A percentile compares a stretch with the other conserved stretches of the same genome.
phyloP scores from a whole-genome alignment of 148 eudicot species.

The Hydrangea macrophylla region DNA sequence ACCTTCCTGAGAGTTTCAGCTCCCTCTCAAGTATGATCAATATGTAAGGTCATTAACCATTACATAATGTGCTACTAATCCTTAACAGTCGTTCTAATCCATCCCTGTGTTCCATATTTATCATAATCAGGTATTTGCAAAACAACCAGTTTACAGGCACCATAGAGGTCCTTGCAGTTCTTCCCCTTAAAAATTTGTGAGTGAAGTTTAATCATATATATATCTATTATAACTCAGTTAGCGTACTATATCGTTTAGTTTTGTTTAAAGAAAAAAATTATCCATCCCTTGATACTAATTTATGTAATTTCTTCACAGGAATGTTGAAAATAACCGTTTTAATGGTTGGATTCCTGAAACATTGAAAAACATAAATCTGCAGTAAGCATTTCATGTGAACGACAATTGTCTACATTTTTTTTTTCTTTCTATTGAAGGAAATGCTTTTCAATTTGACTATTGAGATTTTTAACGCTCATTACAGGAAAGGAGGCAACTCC shows the following conservation, averaged over 20 bases:
- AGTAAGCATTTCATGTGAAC: conserved; percentile 62
- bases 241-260: neutral
- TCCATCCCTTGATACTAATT: neutral
- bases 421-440: neutral
- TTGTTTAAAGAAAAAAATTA: neutral
- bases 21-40: conserved; percentile 57
- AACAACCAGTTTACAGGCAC: conserved; percentile 96
- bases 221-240: neutral
- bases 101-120: neutral
- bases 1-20: conserved; percentile 63
- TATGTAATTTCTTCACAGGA: conserved; percentile 33
- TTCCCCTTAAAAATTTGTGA: conserved; percentile 80
- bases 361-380: conserved; percentile 65
- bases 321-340: conserved; percentile 79
- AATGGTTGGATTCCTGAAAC: conserved; percentile 86
- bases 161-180: conserved; percentile 74
- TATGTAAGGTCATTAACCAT: conserved; percentile 50
- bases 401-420: conserved; percentile 3
- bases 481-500: conserved; percentile 73
- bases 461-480: conserved; percentile 14
- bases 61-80: neutral
- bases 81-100: neutral
- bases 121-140: conserved; percentile 66
- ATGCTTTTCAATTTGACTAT: conserved; percentile 9
- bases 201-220: conserved; percentile 36